Percentiles rank a stretch among this genome's conserved stretches.
Evolutionary conservation across 1,139 yeast species (phyloP).

Genomic region (Scheffersomyces insectosa): DNA sequence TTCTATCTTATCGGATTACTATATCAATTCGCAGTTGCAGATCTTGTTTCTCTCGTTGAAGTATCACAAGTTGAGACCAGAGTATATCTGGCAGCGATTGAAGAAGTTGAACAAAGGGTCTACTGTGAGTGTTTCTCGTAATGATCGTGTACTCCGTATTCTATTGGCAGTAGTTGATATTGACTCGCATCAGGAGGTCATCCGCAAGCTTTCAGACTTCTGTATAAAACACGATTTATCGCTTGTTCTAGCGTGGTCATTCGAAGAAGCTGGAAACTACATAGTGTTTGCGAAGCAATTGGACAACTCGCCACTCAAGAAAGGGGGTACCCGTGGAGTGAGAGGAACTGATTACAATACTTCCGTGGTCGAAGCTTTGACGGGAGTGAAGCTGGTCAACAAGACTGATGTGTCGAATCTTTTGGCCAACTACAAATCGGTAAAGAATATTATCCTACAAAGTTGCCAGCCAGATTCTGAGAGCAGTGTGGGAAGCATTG

Average conservation of each 20-base stretch:
- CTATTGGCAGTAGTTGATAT: slow-evolving; percentile 77
- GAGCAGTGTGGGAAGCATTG: slow-evolving; percentile 32
- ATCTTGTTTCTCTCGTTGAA: slow-evolving; percentile 73
- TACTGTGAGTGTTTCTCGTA: slow-evolving; percentile 12
- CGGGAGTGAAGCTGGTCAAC: slow-evolving; percentile 55
- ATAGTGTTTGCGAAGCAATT: slow-evolving; percentile 53
- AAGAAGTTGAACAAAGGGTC: slow-evolving; percentile 42
- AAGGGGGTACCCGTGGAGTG: slow-evolving; percentile 13
- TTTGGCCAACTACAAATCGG: slow-evolving; percentile 52
- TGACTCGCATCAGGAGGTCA: slow-evolving; percentile 67
- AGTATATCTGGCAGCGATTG: slow-evolving; percentile 74
- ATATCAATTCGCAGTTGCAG: slow-evolving; percentile 65
- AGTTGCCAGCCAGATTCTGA: slow-evolving; percentile 26
- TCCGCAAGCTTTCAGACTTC: slow-evolving; percentile 68
- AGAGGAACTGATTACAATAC: slow-evolving; percentile 41
- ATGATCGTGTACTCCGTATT: slow-evolving; percentile 56
- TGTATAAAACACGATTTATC: slow-evolving; percentile 73
- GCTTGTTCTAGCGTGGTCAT: slow-evolving; percentile 75
- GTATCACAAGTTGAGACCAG: slow-evolving; percentile 86
- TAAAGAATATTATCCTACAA: slow-evolving; percentile 44
- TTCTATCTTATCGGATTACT: slow-evolving; percentile 55
- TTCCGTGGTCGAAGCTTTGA: slow-evolving; percentile 52
- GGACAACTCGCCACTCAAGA: slow-evolving; percentile 25
- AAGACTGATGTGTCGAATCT: slow-evolving; percentile 60
- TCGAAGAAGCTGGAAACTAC: slow-evolving; percentile 85